Percentiles rank a stretch among this genome's conserved stretches.
Conservation (phyloP, 768 basidiomycete genomes). For the Kwoniella pini region DNA sequence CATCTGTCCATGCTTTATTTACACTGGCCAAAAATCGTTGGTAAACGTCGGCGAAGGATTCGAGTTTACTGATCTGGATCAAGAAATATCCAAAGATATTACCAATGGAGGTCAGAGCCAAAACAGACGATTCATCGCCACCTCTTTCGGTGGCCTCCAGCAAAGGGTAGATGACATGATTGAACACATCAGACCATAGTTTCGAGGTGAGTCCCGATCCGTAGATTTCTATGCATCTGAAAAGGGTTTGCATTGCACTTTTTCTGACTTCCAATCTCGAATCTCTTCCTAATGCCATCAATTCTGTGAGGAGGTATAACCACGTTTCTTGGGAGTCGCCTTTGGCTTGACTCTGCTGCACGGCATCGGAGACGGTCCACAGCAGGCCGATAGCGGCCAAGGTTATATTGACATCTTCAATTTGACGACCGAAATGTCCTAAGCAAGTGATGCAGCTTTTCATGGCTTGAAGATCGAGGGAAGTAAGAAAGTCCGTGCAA, state of each 20-base stretch:
- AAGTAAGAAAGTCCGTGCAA: constrained; percentile 80
- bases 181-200: constrained; percentile 89
- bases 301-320: constrained; percentile 85
- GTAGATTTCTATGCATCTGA: constrained; percentile 90
- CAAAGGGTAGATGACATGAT: constrained; percentile 85
- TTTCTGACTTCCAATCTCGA: constrained; percentile 81
- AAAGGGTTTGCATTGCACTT: constrained; percentile 92
- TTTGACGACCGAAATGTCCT: constrained; percentile 85
- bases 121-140: constrained; percentile 78
- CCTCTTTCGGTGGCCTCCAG: constrained; percentile 59
- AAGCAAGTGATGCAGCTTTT: constrained; percentile 86
- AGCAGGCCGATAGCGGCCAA: constrained; percentile 88
- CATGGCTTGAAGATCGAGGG: constrained; percentile 75
- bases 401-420: constrained; percentile 88
- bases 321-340: constrained; percentile 82
- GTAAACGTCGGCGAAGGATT: constrained; percentile 72
- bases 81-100: constrained; percentile 81
- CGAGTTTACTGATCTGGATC: constrained; percentile 70
- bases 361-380: constrained; percentile 95
- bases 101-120: constrained; percentile 80
- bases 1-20: constrained; percentile 68
- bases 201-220: constrained; percentile 77
- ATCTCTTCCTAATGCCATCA: constrained; percentile 80
- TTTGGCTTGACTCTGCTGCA: constrained; percentile 59
- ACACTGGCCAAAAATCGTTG: constrained; percentile 71